Evolutionary conservation across 2,329 filamentous ascomycete species (phyloP).

Genomic region (Nemania sp.): DNA sequence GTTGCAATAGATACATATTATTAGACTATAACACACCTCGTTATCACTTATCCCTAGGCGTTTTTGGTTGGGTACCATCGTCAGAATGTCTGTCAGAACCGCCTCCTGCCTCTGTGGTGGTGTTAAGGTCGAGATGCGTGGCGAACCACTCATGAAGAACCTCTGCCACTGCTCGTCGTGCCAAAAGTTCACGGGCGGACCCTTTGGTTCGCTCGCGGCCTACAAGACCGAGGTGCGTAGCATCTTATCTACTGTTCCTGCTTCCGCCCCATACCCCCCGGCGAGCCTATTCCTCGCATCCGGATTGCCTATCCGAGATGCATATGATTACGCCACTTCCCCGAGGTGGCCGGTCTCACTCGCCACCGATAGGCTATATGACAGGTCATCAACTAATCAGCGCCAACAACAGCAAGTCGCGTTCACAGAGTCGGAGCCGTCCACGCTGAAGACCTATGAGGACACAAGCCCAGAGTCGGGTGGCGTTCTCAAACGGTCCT

Average conservation of each 20-base stretch:
- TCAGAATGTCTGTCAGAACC: constrained; percentile 35
- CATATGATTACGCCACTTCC: background rate
- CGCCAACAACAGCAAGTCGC: constrained; percentile 39
- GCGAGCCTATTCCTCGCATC: background rate
- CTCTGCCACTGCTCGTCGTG: constrained; percentile 47
- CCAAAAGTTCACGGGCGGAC: constrained; percentile 42
- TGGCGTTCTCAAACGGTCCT: constrained; percentile 36
- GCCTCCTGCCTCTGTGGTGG: constrained; percentile 48
- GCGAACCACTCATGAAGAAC: constrained; percentile 38
- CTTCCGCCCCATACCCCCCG: background rate
- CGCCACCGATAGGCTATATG: background rate
- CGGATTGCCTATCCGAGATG: background rate
- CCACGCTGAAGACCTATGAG: constrained; percentile 36
- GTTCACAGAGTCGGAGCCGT: constrained; percentile 35
- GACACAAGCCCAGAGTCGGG: constrained; percentile 41
- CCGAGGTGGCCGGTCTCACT: background rate
- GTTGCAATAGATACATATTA: background rate
- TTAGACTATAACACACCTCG: background rate
- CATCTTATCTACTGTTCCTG: background rate
- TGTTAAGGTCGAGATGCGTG: constrained; percentile 40
- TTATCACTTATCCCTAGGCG: background rate
- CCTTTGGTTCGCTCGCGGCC: constrained; percentile 37
- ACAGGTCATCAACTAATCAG: background rate
- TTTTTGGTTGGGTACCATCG: background rate
- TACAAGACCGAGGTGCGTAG: constrained; percentile 42